A percentile compares a stretch with the other conserved stretches of the same genome.
phyloP scores from a whole-genome alignment of 2,329 filamentous ascomycete genomes.

The Pseudogymnoascus sp. region DNA sequence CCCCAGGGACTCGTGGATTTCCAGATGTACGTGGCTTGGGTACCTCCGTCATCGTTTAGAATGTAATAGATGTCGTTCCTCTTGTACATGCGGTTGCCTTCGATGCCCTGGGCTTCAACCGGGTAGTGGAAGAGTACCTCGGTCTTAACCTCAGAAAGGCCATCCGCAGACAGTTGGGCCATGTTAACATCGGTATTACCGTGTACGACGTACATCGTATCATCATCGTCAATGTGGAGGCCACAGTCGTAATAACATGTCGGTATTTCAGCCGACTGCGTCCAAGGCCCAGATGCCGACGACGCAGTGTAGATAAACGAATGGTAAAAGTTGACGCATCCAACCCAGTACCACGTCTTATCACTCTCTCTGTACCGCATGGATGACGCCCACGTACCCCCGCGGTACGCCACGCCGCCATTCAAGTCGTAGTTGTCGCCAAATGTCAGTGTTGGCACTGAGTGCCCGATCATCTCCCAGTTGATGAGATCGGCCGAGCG shows the following conservation, averaged over 20 bases:
- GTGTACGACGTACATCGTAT: constrained; percentile 48
- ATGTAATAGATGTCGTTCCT: constrained; percentile 47
- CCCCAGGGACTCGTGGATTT: constrained; percentile 43
- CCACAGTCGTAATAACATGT: constrained; percentile 49
- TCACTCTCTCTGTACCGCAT: constrained; percentile 41
- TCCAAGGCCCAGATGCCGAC: constrained; percentile 34
- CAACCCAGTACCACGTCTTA: constrained; percentile 46
- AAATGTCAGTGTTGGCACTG: constrained; percentile 37
- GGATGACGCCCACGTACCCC: constrained; percentile 47
- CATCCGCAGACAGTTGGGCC: constrained; percentile 42
- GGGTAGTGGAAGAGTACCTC: constrained; percentile 35
- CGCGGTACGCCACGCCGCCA: constrained; percentile 37
- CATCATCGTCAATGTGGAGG: constrained; percentile 46
- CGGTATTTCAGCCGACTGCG: neutral
- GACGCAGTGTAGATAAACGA: constrained; percentile 45
- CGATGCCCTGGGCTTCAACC: constrained; percentile 30
- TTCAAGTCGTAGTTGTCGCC: constrained; percentile 39
- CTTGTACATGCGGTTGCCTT: constrained; percentile 48
- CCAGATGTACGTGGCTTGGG: constrained; percentile 38
- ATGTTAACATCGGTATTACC: constrained; percentile 40
- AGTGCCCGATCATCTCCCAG: constrained; percentile 39
- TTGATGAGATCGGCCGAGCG: constrained; percentile 45
- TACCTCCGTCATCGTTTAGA: constrained; percentile 38
- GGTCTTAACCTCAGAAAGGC: constrained; percentile 35
- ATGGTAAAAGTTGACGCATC: constrained; percentile 40